Evolutionary conservation across 2,329 filamentous ascomycete genomes (phyloP).

Genomic region (Alternaria sp.): DNA sequence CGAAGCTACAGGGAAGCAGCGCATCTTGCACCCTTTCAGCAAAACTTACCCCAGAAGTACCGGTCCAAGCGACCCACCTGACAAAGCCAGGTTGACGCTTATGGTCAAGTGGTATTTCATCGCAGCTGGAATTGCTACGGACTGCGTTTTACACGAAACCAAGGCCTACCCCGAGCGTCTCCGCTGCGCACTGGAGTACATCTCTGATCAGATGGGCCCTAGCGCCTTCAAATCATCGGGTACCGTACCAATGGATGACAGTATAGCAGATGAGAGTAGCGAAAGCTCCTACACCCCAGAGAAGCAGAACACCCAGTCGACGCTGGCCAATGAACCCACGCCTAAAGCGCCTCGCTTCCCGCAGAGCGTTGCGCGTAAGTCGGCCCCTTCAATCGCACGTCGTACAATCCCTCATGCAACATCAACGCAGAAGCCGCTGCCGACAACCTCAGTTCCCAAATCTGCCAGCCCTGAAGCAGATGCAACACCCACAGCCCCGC

Average conservation of each 20-base stretch:
- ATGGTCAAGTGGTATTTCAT: conserved; percentile 20
- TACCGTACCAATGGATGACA: neutral
- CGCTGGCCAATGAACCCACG: neutral
- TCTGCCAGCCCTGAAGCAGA: neutral
- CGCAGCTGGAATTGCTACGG: conserved; percentile 17
- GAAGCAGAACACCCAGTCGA: conserved; percentile 1
- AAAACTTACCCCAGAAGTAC: conserved; percentile 12
- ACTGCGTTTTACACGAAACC: conserved; percentile 15
- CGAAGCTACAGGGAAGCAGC: conserved; percentile 6
- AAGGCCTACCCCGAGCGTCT: conserved; percentile 16
- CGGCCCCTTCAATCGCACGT: neutral
- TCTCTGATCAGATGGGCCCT: conserved; percentile 14
- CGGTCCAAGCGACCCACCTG: neutral
- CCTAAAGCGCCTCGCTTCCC: neutral
- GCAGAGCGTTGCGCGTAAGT: neutral
- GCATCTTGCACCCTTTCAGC: conserved; percentile 20
- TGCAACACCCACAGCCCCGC: neutral
- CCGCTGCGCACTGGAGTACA: conserved; percentile 4
- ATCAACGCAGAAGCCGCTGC: neutral
- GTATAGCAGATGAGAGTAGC: neutral
- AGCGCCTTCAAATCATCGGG: conserved; percentile 4
- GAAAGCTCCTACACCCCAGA: conserved; percentile 2
- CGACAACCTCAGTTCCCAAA: neutral
- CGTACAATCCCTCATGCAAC: neutral
- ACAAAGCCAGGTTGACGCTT: conserved; percentile 6